Evolutionary conservation across 2,329 filamentous ascomycete genomes (phyloP), one percentile per base, ranked within the genome.

Genomic region (Talaromyces piceae): DNA sequence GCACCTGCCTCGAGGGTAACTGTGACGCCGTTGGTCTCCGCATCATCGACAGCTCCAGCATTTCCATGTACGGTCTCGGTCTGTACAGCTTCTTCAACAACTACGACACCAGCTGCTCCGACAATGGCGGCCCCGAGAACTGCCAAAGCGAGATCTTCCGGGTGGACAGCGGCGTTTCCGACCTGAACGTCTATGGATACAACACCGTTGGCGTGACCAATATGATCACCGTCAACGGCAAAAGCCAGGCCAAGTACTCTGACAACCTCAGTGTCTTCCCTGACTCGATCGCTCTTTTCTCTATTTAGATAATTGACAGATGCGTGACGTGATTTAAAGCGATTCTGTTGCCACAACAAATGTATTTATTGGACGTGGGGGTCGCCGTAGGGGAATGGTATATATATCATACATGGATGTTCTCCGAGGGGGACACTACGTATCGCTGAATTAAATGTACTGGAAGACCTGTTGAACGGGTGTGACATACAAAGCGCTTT

Each of bases 51-150:
- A 72, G 66, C 39, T 37, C 39, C 18, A 65, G 70, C 49, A 67
- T 79, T n/a, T 57, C 67, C 44, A 64, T 75, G 23, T 79, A 79
- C 55, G 77, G 77, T 8, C 75, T 72, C 0, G 77, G 77, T 1
- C 58, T 78, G 5, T 80, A 80, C 65, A 73, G 68, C 20, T 80
- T 80, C 66, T 80, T 80, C 63, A 69, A 77, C 58, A 70, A 78
- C 58, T 78, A 80, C 63, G 72, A 62, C 54, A 74, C 71, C 0
- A 57, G 58, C 1, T 76, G 73, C 61, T 70, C 69, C 4, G 60
- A 68, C 31, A 63, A 65, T 47, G 67, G 66, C 5, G 61, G 63
- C 9, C 63, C 67, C 1, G 67, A 69, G 6, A 54, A 65, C 3
- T 80, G 77, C 53, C 77, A 80, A 63, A 68, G 63, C 27, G 59